phyloP scores from a whole-genome alignment of 2,329 filamentous ascomycete species.

The Passalora sequoiae region DNA sequence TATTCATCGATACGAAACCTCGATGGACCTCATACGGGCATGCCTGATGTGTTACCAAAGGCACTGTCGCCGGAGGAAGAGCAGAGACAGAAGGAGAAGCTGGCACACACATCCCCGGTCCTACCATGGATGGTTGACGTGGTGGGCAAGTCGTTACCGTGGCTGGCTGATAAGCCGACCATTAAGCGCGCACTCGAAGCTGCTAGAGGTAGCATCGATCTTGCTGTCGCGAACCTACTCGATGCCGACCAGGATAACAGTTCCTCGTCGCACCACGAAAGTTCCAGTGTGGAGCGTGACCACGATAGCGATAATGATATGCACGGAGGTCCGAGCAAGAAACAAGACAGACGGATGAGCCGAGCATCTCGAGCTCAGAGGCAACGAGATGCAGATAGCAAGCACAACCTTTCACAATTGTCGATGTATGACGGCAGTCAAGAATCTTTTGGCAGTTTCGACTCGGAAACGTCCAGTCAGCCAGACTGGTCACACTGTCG shows the following conservation, averaged over 20 bases:
- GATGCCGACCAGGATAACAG: slow-evolving; percentile 44
- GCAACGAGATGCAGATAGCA: slow-evolving; percentile 24
- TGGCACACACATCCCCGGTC: slow-evolving; percentile 39
- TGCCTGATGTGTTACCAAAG: slow-evolving; percentile 44
- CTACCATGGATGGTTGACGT: slow-evolving; percentile 53
- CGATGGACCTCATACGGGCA: slow-evolving; percentile 54
- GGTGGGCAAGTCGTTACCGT: slow-evolving; percentile 49
- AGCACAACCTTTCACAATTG: slow-evolving; percentile 31
- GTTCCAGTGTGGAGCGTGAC: slow-evolving; percentile 49
- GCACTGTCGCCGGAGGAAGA: slow-evolving; percentile 40
- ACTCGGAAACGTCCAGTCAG: slow-evolving; percentile 30
- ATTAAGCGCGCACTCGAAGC: slow-evolving; percentile 51
- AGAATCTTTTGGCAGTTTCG: slow-evolving; percentile 33
- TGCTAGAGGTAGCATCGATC: slow-evolving; percentile 51
- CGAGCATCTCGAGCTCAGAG: slow-evolving; percentile 38
- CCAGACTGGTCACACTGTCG: slow-evolving; percentile 27
- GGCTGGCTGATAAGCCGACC: slow-evolving; percentile 45
- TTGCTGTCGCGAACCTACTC: slow-evolving; percentile 49
- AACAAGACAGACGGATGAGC: slow-evolving; percentile 44
- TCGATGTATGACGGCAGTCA: slow-evolving; percentile 31
- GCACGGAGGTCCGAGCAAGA: slow-evolving; percentile 48
- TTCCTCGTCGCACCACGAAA: slow-evolving; percentile 41
- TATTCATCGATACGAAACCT: slow-evolving; percentile 62
- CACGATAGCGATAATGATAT: slow-evolving; percentile 48
- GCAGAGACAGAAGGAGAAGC: slow-evolving; percentile 34